Evolutionary conservation across 257 asterid species (phyloP).

Genomic region (Penstemon barbatus): DNA sequence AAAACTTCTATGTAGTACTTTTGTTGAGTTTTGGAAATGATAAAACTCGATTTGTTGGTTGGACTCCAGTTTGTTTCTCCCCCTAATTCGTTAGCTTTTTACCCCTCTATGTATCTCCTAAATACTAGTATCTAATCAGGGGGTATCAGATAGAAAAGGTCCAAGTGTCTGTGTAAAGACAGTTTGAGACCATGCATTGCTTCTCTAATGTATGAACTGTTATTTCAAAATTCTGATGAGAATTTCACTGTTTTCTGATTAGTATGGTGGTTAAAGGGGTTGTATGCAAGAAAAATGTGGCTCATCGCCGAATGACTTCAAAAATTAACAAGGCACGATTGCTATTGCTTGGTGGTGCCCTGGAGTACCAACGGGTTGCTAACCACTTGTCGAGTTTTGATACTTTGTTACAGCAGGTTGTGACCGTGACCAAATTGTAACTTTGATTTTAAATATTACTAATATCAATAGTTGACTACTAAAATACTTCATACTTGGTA

Average conservation of each 20-base stretch:
- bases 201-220: conserved; percentile 14
- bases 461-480: conserved; percentile 5
- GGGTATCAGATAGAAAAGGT: conserved; percentile 15
- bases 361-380: conserved; percentile 80
- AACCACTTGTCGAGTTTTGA: conserved; percentile 79
- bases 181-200: conserved; percentile 18
- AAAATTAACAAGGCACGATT: conserved; percentile 62
- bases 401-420: conserved; percentile 82
- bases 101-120: conserved; percentile 15
- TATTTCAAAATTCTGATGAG: conserved; percentile 28
- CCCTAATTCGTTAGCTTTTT: background rate
- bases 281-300: conserved; percentile 82
- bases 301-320: conserved; percentile 72
- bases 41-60: conserved; percentile 13
- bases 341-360: conserved; percentile 77
- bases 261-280: conserved; percentile 73
- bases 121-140: conserved; percentile 2
- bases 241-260: conserved; percentile 31
- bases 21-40: conserved; percentile 11
- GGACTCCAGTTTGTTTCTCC: conserved; percentile 4
- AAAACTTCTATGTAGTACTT: conserved; percentile 4
- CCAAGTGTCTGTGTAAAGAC: conserved; percentile 18
- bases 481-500: conserved; percentile 7
- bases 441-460: conserved; percentile 25
- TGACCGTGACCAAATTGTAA: conserved; percentile 22